These are phyloP conservation scores for Tylopilus sp. DNA, from an alignment of 1,284 basidiomycete genomes.

Conservation along the genomic window DNA sequence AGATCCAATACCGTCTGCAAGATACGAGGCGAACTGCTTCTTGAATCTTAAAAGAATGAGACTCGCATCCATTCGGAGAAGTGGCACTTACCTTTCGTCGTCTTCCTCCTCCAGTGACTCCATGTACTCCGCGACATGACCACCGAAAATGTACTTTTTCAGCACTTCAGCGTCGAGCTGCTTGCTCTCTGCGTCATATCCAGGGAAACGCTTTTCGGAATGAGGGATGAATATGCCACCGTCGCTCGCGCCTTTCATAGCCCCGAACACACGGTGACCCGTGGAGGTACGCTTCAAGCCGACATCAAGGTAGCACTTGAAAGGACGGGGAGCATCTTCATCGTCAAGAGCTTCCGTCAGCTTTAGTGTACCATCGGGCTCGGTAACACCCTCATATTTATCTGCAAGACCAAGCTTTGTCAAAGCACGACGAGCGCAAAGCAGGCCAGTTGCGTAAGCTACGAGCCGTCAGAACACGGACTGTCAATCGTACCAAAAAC, in stretches of 20 bases:
- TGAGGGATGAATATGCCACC: constrained; percentile 98
- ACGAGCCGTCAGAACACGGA: constrained; percentile 2
- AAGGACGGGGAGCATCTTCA: constrained; percentile 94
- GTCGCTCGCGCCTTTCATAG: constrained; percentile 98
- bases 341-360: constrained; percentile 83
- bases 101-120: constrained; percentile 99
- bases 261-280: constrained; percentile 96
- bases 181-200: constrained; percentile 94
- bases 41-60: constrained; percentile 67
- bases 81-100: constrained; percentile 73
- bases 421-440: constrained; percentile 91
- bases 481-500: neutral
- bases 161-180: constrained; percentile 90
- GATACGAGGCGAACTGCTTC: constrained; percentile 96
- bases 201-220: constrained; percentile 98
- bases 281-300: constrained; percentile 98
- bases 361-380: constrained; percentile 85
- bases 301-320: constrained; percentile 98
- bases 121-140: constrained; percentile 99
- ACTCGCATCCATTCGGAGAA: neutral
- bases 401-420: constrained; percentile 95
- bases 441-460: constrained; percentile 98
- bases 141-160: constrained; percentile 98
- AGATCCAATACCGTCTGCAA: constrained; percentile 91
- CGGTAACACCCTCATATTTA: constrained; percentile 95